A percentile compares a stretch with the other conserved stretches of the same genome.
Evolutionary conservation across 2,329 filamentous ascomycete species (phyloP).

Genomic region (Colletotrichum filicis): DNA sequence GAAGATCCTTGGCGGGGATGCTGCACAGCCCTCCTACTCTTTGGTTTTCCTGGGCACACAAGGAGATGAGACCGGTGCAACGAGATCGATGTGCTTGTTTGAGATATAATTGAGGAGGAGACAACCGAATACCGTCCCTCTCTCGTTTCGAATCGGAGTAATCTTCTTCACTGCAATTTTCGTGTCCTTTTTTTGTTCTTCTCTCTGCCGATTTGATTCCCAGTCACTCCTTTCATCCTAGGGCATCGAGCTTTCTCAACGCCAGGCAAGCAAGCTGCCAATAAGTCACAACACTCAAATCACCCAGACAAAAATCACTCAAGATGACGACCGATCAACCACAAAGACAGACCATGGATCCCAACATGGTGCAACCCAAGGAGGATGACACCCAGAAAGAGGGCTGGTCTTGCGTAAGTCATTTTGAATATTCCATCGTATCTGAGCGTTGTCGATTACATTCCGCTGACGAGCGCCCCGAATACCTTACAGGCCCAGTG

Average conservation of each 20-base stretch:
- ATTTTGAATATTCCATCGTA: background rate
- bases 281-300: background rate
- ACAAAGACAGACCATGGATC: constrained; percentile 1
- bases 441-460: background rate
- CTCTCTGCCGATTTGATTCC: background rate
- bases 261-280: background rate
- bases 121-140: background rate
- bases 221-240: background rate
- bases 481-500: background rate
- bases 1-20: constrained; percentile 8
- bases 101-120: constrained; percentile 13
- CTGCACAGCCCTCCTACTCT: constrained; percentile 14
- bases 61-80: background rate
- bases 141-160: background rate
- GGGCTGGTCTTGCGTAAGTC: constrained; percentile 3
- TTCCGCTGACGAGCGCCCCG: background rate
- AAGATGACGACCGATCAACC: constrained; percentile 6
- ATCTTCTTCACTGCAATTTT: background rate
- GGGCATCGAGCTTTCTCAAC: background rate
- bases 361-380: background rate
- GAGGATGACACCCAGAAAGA: background rate
- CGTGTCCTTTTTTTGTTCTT: background rate
- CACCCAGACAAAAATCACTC: background rate
- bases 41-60: background rate
- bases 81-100: constrained; percentile 2